Conservation (phyloP, 2,329 filamentous ascomycete genomes). For the Colletotrichum tropicicola region DNA sequence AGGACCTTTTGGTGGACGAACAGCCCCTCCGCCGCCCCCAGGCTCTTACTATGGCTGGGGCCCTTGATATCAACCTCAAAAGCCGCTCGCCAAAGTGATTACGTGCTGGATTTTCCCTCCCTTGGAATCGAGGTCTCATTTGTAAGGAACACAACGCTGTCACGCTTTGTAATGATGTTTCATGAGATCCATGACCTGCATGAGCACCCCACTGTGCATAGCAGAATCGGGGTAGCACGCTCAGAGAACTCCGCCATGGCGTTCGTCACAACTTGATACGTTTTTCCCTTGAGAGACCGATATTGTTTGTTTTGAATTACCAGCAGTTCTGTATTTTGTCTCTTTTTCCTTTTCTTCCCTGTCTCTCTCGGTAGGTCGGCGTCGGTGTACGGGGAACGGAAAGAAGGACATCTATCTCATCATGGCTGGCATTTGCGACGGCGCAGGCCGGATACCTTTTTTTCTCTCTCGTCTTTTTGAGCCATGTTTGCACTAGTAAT, state of each 20-base stretch:
- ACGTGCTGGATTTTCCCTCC: not conserved
- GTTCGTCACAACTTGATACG: not conserved
- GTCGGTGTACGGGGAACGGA: slow-evolving; percentile 19
- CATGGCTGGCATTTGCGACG: slow-evolving; percentile 23
- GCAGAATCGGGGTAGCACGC: slow-evolving; percentile 5
- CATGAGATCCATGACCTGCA: slow-evolving; percentile 26
- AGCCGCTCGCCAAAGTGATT: not conserved
- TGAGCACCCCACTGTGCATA: slow-evolving; percentile 15
- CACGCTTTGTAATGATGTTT: slow-evolving; percentile 11
- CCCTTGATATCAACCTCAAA: not conserved
- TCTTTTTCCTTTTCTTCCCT: not conserved
- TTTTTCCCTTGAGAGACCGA: not conserved
- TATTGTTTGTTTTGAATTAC: not conserved
- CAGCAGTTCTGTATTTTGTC: slow-evolving; percentile 3
- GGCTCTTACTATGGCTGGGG: slow-evolving; percentile 20
- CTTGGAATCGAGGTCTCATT: slow-evolving; percentile 1
- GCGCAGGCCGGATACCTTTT: slow-evolving; percentile 21
- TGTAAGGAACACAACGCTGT: not conserved
- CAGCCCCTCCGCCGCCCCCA: slow-evolving; percentile 8
- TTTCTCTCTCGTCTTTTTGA: not conserved
- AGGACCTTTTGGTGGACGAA: slow-evolving; percentile 10
- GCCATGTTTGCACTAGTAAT: not conserved
- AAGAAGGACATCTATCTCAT: slow-evolving; percentile 13
- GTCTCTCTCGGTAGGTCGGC: slow-evolving; percentile 11
- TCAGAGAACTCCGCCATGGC: not conserved